Evolutionary conservation across 805 yeast genomes (phyloP), one percentile per base, ranked within the genome.

Genomic region (Saccharomycopsis oosterbeekiorum): DNA sequence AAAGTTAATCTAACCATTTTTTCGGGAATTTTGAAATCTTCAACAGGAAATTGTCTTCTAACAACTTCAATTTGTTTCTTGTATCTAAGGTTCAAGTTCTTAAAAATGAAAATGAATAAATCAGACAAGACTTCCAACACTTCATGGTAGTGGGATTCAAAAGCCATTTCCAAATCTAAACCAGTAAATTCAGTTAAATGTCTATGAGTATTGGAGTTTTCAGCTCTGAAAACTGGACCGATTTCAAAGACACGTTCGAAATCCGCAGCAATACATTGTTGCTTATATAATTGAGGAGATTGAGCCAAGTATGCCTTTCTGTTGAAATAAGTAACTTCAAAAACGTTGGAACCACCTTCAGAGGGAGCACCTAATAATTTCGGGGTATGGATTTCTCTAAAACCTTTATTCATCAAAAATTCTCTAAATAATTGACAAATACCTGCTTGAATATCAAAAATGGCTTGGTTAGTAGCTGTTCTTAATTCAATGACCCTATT

Each of bases 141-240:
- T 78, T 94, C 99, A 71, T 94, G 96, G 75, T 94, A 94, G 77
- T 94, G 97, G 78, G 92, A 97, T 78, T 94, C 98, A 71, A 94
- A 88, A 11, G 97, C 89, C 96, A 94, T 91, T 77, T 94, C 99
- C 77, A 94, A 77, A 80, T 94, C 99, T 69, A 96, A 84, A 62
- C 99, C 99, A 65, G 88, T 88, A 74, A 94, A 94, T 77, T 94
- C 99, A 61, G 99, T 94, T 96, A 94, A 86, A 76, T 94, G 99
- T 78, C 99, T 92, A 76, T 94, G 98, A 21, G 99, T 93, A 80
- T 94, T 92, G 65, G 98, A 93, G 81, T 94, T 93, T 76, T 94
- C 99, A 62, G 99, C 99, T 77, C 99, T 85, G 83, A 94, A 94
- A 54, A 94, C 98, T 42, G 99, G 98, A 1, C 94, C 98, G 70